Base-by-base conservation (phyloP, 208 protist genomes). In the Willaertia magna region DNA sequence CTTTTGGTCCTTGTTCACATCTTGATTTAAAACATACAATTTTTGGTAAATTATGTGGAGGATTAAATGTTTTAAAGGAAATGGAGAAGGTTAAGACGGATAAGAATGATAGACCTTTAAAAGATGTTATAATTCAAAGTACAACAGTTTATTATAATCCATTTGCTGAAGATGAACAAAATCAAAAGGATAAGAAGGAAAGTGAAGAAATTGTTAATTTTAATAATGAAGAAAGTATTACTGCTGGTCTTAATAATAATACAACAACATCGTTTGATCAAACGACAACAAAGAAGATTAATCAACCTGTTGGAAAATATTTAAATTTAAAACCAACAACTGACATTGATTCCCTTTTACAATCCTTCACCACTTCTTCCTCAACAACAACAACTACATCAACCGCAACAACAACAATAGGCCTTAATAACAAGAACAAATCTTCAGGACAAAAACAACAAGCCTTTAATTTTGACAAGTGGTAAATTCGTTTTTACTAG, bases 21-120 rank as follows among this genome's bases (percentile, higher is more conserved):
- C 51, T 92, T 0, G 89, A 92, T 49, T 46, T 51, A 26, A 93
- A 93, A 86, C 93, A 96, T 61, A 95, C 92, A 16, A 91, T 96
- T 20, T 96, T 96, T 88, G 94, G 93, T 34, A 48, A 22, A 51
- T 55, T 90, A 30, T 47, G 59, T 12, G 49, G 30, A 51, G 87
- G 86, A 81, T 83, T 48, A 6, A 34, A 52, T 6, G 34, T 90
- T 4, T 11, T 90, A 4, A 9, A 91, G n/a, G 3, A 52, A 26
- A 89, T 91, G 22, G 76, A 86, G 42, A 76, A 67, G 11, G 76
- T 91, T 16, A 20, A 79, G 14, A 52, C 43, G 34, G 39, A 90
- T 47, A 51, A 74, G 2, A 55, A 83, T n/a, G 89, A 92, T 74
- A 67, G 59, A 22, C 85, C 89, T 34, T 11, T 85, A 0, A 26